Percentiles rank a stretch among this genome's conserved stretches.
Conservation (phyloP, 2,329 filamentous ascomycete genomes). For the Aspergillus hiratsukae region DNA sequence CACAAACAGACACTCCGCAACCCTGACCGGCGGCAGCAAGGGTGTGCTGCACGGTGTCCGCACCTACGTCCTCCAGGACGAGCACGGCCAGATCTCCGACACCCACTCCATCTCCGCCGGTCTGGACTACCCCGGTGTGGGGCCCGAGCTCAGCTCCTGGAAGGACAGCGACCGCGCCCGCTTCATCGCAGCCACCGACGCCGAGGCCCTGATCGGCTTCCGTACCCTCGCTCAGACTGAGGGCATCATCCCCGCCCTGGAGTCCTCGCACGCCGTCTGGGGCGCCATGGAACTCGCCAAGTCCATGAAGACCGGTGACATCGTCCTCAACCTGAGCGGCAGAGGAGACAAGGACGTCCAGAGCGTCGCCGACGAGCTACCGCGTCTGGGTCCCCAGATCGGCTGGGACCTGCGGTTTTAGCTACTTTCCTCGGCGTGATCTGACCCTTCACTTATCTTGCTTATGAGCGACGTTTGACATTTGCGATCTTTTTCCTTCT, state of each 20-base stretch:
- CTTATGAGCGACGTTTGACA: background rate
- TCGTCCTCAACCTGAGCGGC: slow-evolving; percentile 91
- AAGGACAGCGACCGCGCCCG: slow-evolving; percentile 83
- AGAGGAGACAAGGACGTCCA: slow-evolving; percentile 98
- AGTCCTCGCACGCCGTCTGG: slow-evolving; percentile 88
- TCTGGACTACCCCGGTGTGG: slow-evolving; percentile 94
- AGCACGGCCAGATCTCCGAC: slow-evolving; percentile 87
- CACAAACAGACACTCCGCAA: slow-evolving; percentile 80
- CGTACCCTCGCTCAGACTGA: slow-evolving; percentile 78
- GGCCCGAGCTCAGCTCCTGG: slow-evolving; percentile 86
- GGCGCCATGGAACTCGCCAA: slow-evolving; percentile 88
- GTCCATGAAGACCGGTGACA: slow-evolving; percentile 78
- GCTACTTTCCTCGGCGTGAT: background rate
- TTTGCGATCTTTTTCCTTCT: background rate
- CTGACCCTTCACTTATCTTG: background rate
- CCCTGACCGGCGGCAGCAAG: slow-evolving; percentile 77
- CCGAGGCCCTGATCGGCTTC: slow-evolving; percentile 85
- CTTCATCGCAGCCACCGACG: slow-evolving; percentile 88
- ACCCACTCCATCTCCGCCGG: slow-evolving; percentile 96
- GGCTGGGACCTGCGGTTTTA: slow-evolving; percentile 62
- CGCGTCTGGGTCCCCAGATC: slow-evolving; percentile 82
- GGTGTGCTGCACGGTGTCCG: slow-evolving; percentile 93
- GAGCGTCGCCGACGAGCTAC: slow-evolving; percentile 92
- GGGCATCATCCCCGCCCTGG: slow-evolving; percentile 93
- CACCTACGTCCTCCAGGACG: slow-evolving; percentile 91